These are phyloP conservation scores for Suhomyces panamericanus DNA, from an alignment of 1,139 yeast species.

Conservation along the genomic window DNA sequence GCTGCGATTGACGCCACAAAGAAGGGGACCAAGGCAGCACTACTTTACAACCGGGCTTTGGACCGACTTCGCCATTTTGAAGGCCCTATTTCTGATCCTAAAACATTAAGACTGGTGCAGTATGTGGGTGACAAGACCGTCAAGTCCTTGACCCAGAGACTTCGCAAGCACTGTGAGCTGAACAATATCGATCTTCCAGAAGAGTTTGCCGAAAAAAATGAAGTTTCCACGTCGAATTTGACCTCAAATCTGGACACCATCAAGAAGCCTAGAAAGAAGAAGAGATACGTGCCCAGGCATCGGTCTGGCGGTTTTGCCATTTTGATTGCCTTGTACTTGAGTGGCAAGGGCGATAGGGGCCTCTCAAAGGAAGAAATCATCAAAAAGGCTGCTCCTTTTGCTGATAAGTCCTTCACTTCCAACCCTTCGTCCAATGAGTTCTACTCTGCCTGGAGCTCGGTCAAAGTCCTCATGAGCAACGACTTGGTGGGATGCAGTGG, in stretches of 20 bases:
- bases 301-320: conserved; percentile 90
- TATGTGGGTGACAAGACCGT: conserved; percentile 68
- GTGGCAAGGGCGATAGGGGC: conserved; percentile 52
- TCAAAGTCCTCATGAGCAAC: conserved; percentile 62
- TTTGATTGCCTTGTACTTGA: conserved; percentile 57
- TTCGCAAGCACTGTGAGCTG: conserved; percentile 48
- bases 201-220: conserved; percentile 24
- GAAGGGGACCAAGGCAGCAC: conserved; percentile 43
- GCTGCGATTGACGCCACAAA: conserved; percentile 44
- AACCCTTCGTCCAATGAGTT: conserved; percentile 63
- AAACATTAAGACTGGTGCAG: conserved; percentile 51
- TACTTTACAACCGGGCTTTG: conserved; percentile 50
- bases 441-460: conserved; percentile 79
- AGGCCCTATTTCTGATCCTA: conserved; percentile 47
- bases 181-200: conserved; percentile 43
- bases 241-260: background rate
- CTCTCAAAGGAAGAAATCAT: conserved; percentile 62
- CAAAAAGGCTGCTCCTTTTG: conserved; percentile 56
- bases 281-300: conserved; percentile 69
- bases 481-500: conserved; percentile 62
- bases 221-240: conserved; percentile 8
- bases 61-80: conserved; percentile 46
- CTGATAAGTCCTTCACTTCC: conserved; percentile 64
- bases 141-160: conserved; percentile 37
- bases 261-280: conserved; percentile 28